These are phyloP conservation scores for Serendipita vermifera DNA, from an alignment of 768 basidiomycete genomes.

Conservation along the genomic window DNA sequence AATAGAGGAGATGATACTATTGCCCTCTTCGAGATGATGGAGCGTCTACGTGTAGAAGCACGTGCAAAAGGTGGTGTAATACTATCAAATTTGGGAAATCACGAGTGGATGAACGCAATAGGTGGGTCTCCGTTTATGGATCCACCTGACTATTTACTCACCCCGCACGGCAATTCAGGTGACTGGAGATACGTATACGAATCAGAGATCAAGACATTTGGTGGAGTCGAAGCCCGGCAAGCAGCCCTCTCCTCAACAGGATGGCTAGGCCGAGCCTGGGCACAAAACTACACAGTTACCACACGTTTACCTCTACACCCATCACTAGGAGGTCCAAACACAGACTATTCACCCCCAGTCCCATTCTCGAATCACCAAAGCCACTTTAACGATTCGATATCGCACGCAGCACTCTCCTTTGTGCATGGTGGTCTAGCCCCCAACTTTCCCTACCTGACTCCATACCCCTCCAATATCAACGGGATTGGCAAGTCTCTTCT, in stretches of 20 bases:
- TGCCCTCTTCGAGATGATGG: constrained; percentile 73
- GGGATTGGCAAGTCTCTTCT: constrained; percentile 56
- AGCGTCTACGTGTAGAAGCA: constrained; percentile 66
- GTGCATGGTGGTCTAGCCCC: constrained; percentile 87
- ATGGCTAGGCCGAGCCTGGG: constrained; percentile 69
- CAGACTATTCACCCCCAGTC: constrained; percentile 34
- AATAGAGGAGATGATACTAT: constrained; percentile 82
- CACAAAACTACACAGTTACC: constrained; percentile 69
- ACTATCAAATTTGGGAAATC: constrained; percentile 77
- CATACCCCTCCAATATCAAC: constrained; percentile 80
- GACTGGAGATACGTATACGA: constrained; percentile 90
- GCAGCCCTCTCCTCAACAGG: constrained; percentile 56
- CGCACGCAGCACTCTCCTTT: constrained; percentile 76
- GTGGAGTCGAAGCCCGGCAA: constrained; percentile 55
- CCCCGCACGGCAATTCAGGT: constrained; percentile 30
- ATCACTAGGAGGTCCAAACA: constrained; percentile 52
- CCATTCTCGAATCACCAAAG: constrained; percentile 31
- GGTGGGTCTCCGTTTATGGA: constrained; percentile 29
- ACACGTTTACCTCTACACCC: constrained; percentile 71
- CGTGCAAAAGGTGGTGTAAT: constrained; percentile 52
- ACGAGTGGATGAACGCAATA: constrained; percentile 90
- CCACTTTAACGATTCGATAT: constrained; percentile 39
- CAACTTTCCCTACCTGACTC: constrained; percentile 55
- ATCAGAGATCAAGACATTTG: constrained; percentile 73
- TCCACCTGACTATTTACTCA: constrained; percentile 4